A percentile compares a stretch with the other conserved stretches of the same genome.
These are phyloP conservation scores for Mucor plumbeus DNA, from an alignment of 371 early-diverging fungal genomes.

Conservation along the genomic window DNA sequence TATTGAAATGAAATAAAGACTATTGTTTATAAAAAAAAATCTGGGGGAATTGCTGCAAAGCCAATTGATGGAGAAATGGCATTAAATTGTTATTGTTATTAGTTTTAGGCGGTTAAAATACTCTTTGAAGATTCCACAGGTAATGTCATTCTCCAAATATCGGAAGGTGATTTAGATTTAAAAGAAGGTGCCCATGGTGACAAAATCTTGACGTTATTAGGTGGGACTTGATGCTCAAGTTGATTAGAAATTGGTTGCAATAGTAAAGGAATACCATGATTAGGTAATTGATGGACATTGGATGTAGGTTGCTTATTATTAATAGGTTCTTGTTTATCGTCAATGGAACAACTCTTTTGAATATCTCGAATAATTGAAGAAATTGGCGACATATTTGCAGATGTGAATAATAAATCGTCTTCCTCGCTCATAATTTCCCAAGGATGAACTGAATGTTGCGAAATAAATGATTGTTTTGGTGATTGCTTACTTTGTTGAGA, in stretches of 20 bases:
- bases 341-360: slow-evolving; percentile 22
- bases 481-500: no score
- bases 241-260: slow-evolving; percentile 11
- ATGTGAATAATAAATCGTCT: slow-evolving; percentile 2
- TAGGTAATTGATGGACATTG: not conserved
- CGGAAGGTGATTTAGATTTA: slow-evolving; percentile 9
- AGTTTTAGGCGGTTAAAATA: slow-evolving; percentile 17
- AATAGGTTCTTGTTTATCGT: not conserved
- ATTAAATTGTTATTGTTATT: not conserved
- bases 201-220: not conserved
- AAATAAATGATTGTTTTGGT: not conserved
- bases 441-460: not conserved
- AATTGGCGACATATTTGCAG: slow-evolving; percentile 15
- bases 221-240: not conserved
- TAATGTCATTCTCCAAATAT: slow-evolving; percentile 29
- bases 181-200: slow-evolving; percentile 29
- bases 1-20: not conserved
- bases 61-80: not conserved
- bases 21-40: not conserved
- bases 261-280: slow-evolving; percentile 15
- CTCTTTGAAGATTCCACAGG: slow-evolving; percentile 18
- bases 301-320: not conserved
- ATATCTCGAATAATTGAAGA: slow-evolving; percentile 28
- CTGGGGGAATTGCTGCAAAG: not conserved
- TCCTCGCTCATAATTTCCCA: slow-evolving; percentile 3